A percentile compares a stretch with the other conserved stretches of the same genome.
Conservation (phyloP, 2,329 filamentous ascomycete genomes). For the Colletotrichum sp. region DNA sequence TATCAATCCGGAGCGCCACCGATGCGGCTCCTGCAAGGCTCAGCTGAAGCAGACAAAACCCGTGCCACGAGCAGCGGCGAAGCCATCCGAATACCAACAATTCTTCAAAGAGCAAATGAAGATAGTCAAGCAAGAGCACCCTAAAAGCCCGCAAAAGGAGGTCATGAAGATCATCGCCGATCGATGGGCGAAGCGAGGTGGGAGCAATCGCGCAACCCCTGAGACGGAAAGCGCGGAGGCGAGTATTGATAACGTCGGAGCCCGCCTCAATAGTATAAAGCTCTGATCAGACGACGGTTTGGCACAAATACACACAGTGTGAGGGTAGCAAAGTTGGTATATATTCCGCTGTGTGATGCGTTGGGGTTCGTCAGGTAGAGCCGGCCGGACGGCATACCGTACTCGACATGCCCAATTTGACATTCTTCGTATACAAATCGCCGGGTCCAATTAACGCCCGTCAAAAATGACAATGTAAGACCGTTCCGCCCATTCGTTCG, state of each 20-base stretch:
- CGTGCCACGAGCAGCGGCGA: conserved; percentile 57
- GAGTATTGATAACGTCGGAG: neutral
- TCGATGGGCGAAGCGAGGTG: conserved; percentile 62
- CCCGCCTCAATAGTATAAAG: neutral
- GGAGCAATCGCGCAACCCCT: conserved; percentile 27
- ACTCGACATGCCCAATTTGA: neutral
- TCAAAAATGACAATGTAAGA: neutral
- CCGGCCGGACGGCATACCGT: neutral
- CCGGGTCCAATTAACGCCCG: neutral
- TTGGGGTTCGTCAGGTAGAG: neutral
- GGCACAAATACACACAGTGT: neutral
- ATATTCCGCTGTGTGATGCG: neutral
- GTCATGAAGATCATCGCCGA: conserved; percentile 72
- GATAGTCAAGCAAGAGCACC: conserved; percentile 60
- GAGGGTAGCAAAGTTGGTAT: neutral
- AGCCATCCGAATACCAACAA: conserved; percentile 50
- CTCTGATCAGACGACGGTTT: neutral
- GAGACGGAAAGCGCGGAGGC: neutral
- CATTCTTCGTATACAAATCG: neutral
- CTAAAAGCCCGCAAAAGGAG: conserved; percentile 65
- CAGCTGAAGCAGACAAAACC: conserved; percentile 80
- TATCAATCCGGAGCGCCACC: conserved; percentile 74
- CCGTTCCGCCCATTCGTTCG: neutral
- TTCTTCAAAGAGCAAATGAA: conserved; percentile 74
- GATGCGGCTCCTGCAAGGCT: conserved; percentile 79